Evolutionary conservation across 306 rosid genomes (phyloP), one percentile per base, ranked within the genome.

Genomic region (Purshia tridentata): DNA sequence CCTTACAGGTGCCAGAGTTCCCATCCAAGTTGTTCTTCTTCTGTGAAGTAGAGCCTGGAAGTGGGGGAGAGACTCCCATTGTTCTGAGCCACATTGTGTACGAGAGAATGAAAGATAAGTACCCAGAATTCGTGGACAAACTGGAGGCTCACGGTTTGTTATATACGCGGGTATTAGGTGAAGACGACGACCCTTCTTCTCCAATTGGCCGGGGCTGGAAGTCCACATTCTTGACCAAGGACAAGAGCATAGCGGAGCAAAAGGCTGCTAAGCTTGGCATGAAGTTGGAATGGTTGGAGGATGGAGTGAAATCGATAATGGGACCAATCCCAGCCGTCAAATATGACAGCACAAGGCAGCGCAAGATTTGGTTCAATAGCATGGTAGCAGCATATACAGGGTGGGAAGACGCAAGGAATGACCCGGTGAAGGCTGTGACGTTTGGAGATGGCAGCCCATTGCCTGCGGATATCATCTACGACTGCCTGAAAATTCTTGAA

Each of bases 181-280:
- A 94, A 83, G 91, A 62, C 0, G 96, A 94, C 13, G 84, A 91
- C 73, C 93, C 93, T 55, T 85, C 88, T 6, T 91, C 99, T 35
- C 91, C 95, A 0, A 94, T 94, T 72, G 96, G 97, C 47, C 91
- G 96, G 41, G 99, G 99, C 20, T 94, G 97, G 99, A 88, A 88
- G 85, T 91, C 99, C 15, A 91, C 99, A 4, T 89, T 91, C 89
- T 77, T 89, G 76, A 94, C 99, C 65, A 42, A 77, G 3, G 95
- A 91, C 69, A 94, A 86, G 82, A 9, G 53, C 51, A 55, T 94
- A 15, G 97, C 99, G 13, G 87, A 87, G 73, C 81, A 94, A 79
- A 94, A 97, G 91, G 98, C 93, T 61, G 81, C 85, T 53, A 84
- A 93, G 73, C 77, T 91, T 74, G 98, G 93, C 1, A 88, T 88